Conservation (phyloP, 192 early-diverging fungal species). For the Pilaira anomala region DNA sequence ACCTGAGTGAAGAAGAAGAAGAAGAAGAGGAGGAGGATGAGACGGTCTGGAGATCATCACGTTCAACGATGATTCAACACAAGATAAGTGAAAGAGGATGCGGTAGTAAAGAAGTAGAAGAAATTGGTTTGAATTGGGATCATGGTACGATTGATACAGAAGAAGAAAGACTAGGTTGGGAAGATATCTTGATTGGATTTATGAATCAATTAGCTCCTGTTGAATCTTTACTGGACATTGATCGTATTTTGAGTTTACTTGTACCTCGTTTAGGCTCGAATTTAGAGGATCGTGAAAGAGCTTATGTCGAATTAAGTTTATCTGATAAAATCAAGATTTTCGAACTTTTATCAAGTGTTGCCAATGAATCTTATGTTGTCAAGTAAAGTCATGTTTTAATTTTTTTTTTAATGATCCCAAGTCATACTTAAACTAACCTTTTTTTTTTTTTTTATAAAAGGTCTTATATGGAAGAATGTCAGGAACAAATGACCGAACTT, state of each 20-base stretch:
- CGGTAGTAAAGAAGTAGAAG: conserved; percentile 39
- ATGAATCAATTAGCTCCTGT: conserved; percentile 50
- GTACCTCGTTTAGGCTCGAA: conserved; percentile 37
- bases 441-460: conserved; percentile 36
- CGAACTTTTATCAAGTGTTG: conserved; percentile 56
- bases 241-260: conserved; percentile 45
- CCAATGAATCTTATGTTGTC: conserved; percentile 55
- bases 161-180: conserved; percentile 46
- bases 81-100: conserved; percentile 15
- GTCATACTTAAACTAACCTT: background rate
- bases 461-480: conserved; percentile 68
- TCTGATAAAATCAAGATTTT: conserved; percentile 63
- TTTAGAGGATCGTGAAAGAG: conserved; percentile 39
- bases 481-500: conserved; percentile 66
- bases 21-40: background rate
- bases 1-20: background rate
- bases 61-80: background rate
- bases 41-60: background rate
- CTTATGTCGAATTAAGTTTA: conserved; percentile 39
- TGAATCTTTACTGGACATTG: conserved; percentile 40
- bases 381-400: conserved; percentile 30
- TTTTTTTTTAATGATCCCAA: background rate
- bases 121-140: conserved; percentile 47
- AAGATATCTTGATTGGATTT: conserved; percentile 46
- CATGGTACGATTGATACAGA: conserved; percentile 23